These are phyloP conservation scores for Didymella arachidicola DNA, from an alignment of 2,329 filamentous ascomycete genomes.

Conservation along the genomic window DNA sequence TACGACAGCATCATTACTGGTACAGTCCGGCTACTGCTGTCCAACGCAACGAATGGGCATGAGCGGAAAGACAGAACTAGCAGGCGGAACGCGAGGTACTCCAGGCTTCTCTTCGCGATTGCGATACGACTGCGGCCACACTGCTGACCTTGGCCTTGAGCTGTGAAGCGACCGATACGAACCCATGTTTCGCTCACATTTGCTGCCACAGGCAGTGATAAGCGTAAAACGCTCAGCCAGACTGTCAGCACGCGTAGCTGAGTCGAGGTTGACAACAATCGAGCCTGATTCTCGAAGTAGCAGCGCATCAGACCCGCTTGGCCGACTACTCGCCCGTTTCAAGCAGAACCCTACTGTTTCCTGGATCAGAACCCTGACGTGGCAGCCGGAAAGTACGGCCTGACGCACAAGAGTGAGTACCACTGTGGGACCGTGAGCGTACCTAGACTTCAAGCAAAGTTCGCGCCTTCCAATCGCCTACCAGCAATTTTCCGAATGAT, in stretches of 20 bases:
- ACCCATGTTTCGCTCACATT: conserved; percentile 20
- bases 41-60: conserved; percentile 12
- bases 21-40: conserved; percentile 17
- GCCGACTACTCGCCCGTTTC: conserved; percentile 22
- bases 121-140: conserved; percentile 7
- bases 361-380: conserved; percentile 25
- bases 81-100: not conserved
- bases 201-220: conserved; percentile 26
- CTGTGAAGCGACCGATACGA: conserved; percentile 26
- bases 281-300: conserved; percentile 14
- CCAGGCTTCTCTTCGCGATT: not conserved
- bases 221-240: conserved; percentile 21
- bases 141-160: conserved; percentile 10
- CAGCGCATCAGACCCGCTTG: conserved; percentile 13
- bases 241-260: conserved; percentile 37
- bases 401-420: conserved; percentile 20
- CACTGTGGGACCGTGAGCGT: conserved; percentile 16
- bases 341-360: conserved; percentile 16
- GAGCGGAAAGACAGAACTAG: conserved; percentile 8
- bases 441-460: conserved; percentile 24
- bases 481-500: not conserved
- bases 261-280: conserved; percentile 31
- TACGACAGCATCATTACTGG: conserved; percentile 33
- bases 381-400: conserved; percentile 24
- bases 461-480: conserved; percentile 11